Conservation (phyloP, 306 rosid species). For the Fragaria ananassa region DNA sequence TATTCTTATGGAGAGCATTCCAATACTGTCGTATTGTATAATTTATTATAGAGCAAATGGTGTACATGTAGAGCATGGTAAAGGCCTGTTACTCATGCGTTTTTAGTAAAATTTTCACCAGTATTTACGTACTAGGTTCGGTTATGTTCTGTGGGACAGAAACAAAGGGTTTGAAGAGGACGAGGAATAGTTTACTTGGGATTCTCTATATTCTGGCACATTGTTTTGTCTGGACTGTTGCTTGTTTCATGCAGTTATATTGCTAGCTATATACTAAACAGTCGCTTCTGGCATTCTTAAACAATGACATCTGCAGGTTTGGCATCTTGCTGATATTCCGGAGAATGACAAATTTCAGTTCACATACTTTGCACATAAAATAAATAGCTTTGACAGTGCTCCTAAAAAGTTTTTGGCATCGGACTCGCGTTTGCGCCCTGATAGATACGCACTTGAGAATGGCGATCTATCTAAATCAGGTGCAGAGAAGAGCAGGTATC, state of each 20-base stretch:
- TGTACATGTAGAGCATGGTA: background rate
- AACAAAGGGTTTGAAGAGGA: constrained; percentile 6
- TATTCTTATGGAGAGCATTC: background rate
- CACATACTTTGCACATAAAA: constrained; percentile 81
- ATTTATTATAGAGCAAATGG: constrained; percentile 2
- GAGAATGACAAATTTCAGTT: constrained; percentile 70
- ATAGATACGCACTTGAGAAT: constrained; percentile 82
- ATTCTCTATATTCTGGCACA: background rate
- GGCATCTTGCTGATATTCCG: constrained; percentile 82
- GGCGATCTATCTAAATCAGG: constrained; percentile 86
- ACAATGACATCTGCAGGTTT: constrained; percentile 51
- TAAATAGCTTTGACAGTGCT: constrained; percentile 84
- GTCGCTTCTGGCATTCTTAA: background rate
- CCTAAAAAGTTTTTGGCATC: constrained; percentile 75
- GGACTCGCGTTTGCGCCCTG: constrained; percentile 92
- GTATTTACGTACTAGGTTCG: background rate
- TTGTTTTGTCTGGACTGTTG: background rate
- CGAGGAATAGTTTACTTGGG: background rate
- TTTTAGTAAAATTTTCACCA: background rate
- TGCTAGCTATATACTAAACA: background rate
- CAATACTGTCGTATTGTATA: background rate
- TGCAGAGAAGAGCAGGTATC: constrained; percentile 75
- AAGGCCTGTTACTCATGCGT: background rate
- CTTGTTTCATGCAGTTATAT: background rate
- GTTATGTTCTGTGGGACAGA: background rate